These are phyloP conservation scores for Limnomonas spitsbergensis DNA, from an alignment of 139 green algal species.

Conservation along the genomic window DNA sequence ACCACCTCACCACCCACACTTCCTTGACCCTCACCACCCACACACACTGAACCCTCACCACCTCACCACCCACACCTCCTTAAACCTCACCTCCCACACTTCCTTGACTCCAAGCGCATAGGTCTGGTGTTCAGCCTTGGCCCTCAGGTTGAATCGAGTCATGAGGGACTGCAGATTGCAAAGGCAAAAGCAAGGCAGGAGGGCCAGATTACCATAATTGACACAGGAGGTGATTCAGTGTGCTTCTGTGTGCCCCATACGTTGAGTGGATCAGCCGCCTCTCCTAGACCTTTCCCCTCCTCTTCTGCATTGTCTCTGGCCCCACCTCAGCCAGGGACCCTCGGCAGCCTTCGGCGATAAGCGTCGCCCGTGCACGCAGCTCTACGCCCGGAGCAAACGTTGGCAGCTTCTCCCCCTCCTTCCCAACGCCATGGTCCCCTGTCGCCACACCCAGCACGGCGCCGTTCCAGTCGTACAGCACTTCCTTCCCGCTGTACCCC, in stretches of 20 bases:
- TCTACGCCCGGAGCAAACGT: slow-evolving; percentile 68
- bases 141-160: slow-evolving; percentile 61
- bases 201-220: too few species aligned
- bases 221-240: too few species aligned
- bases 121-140: slow-evolving; percentile 67
- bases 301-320: too few species aligned
- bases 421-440: slow-evolving; percentile 73
- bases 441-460: slow-evolving; percentile 75
- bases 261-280: too few species aligned
- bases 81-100: slow-evolving; percentile 55
- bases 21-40: too few species aligned
- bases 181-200: too few species aligned
- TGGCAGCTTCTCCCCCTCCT: slow-evolving; percentile 62
- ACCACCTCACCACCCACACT: too few species aligned
- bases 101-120: slow-evolving; percentile 95
- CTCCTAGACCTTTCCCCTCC: too few species aligned
- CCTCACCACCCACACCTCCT: background rate
- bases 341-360: slow-evolving; percentile 87
- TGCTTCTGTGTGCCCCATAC: too few species aligned
- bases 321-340: slow-evolving; percentile 85
- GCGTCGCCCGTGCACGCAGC: slow-evolving; percentile 71
- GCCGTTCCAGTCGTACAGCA: slow-evolving; percentile 55
- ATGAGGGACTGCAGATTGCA: slow-evolving; percentile 65
- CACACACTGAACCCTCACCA: too few species aligned
- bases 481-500: slow-evolving; percentile 69